phyloP scores from a whole-genome alignment of 2,329 filamentous ascomycete genomes.

The Furcasterigmium sp. region DNA sequence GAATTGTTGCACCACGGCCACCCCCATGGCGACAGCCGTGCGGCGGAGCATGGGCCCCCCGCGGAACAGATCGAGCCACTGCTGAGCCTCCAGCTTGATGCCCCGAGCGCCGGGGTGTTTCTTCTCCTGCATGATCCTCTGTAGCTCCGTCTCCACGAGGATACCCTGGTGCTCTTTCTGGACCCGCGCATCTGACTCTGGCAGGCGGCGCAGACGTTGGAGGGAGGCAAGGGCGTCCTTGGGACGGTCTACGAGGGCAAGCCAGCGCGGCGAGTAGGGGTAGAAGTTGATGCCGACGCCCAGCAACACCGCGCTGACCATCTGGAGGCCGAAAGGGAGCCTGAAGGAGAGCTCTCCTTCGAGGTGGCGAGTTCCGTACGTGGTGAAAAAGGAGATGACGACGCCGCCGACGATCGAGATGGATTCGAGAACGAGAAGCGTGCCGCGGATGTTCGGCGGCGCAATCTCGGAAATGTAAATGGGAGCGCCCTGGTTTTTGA shows the following conservation, averaged over 20 bases:
- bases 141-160: too few species aligned
- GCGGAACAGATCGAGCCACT: too few species aligned
- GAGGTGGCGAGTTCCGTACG: slow-evolving; percentile 33
- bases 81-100: too few species aligned
- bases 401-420: slow-evolving; percentile 36
- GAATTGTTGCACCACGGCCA: slow-evolving; percentile 56
- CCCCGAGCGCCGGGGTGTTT: too few species aligned
- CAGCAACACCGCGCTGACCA: slow-evolving; percentile 50
- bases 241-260: slow-evolving; percentile 23
- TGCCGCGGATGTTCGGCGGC: slow-evolving; percentile 41
- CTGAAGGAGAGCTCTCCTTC: slow-evolving; percentile 37
- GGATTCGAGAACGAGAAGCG: slow-evolving; percentile 38
- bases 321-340: slow-evolving; percentile 45
- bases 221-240: slow-evolving; percentile 23
- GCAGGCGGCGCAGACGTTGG: slow-evolving; percentile 25
- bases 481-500: too few species aligned
- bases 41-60: too few species aligned
- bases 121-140: too few species aligned
- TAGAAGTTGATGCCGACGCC: slow-evolving; percentile 50
- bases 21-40: slow-evolving; percentile 11
- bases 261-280: slow-evolving; percentile 28
- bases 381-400: slow-evolving; percentile 35
- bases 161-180: too few species aligned
- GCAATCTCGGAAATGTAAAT: slow-evolving; percentile 43
- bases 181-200: too few species aligned